A percentile compares a stretch with the other conserved stretches of the same genome.
Evolutionary conservation across 73 alveolate genomes (phyloP).

Genomic region (Tetrahymena thermophila): DNA sequence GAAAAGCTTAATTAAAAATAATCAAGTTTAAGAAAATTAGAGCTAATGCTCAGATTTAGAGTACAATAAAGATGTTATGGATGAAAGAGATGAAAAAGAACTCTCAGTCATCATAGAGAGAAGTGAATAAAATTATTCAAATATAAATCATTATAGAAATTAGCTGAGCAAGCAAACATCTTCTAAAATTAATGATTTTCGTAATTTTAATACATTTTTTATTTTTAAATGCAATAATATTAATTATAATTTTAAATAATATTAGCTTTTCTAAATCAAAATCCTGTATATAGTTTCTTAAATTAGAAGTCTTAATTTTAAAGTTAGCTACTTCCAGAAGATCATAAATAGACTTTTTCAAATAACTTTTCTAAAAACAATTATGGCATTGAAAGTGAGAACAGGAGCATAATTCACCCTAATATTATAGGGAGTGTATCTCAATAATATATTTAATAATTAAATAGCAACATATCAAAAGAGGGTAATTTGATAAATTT

Average conservation of each 20-base stretch:
- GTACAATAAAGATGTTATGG: neutral
- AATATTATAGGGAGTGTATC: neutral
- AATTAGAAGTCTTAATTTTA: neutral
- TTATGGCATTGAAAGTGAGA: neutral
- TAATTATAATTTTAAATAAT: neutral
- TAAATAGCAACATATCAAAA: neutral
- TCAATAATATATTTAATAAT: neutral
- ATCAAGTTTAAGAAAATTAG: neutral
- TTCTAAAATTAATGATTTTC: neutral
- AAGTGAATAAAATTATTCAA: neutral
- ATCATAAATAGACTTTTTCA: neutral
- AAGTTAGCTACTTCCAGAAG: neutral
- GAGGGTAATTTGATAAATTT: neutral
- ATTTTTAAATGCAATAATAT: neutral
- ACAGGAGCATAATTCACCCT: neutral
- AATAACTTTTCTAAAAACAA: neutral
- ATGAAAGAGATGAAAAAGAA: neutral
- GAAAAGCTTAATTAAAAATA: neutral
- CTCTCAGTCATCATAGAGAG: neutral
- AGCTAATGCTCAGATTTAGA: neutral
- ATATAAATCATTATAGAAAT: neutral
- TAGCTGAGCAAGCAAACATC: neutral
- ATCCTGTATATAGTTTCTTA: neutral
- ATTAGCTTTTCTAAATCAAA: neutral
- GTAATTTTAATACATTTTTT: neutral